Conservation (phyloP, 768 basidiomycete species). For the Suillus weaverae region DNA sequence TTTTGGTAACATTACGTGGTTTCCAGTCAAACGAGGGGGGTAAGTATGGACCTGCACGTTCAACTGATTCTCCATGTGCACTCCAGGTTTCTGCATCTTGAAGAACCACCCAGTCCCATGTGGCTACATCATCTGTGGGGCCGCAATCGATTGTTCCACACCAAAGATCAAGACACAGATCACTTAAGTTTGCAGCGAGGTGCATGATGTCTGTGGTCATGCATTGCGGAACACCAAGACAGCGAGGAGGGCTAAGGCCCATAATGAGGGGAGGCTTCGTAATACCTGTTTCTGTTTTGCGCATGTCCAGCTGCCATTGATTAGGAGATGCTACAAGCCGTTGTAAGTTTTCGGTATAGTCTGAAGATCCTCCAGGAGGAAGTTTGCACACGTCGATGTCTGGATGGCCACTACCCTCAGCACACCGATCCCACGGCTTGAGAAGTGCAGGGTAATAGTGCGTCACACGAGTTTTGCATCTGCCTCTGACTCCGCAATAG, state of each 20-base stretch:
- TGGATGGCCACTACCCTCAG: conserved; percentile 18
- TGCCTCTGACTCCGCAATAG: conserved; percentile 28
- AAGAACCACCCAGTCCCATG: no score
- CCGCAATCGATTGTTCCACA: no score
- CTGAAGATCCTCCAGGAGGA: not conserved
- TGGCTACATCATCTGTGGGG: no score
- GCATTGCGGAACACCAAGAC: no score
- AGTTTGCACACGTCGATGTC: conserved; percentile 24
- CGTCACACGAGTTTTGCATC: conserved; percentile 21
- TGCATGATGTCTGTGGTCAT: no score
- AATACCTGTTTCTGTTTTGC: conserved; percentile 34
- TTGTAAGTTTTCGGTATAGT: conserved; percentile 1
- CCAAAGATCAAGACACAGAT: no score
- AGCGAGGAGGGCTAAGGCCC: conserved; percentile 22
- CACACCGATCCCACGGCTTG: conserved; percentile 25
- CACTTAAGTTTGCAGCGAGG: no score
- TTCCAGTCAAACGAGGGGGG: no score
- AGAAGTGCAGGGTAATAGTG: conserved; percentile 34
- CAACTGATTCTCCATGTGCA: no score
- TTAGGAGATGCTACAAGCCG: conserved; percentile 5
- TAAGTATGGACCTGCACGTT: no score
- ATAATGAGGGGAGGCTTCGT: conserved; percentile 34
- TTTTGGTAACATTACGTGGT: no score
- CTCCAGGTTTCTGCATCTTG: no score
- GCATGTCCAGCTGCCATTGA: conserved; percentile 20